Evolutionary conservation across 176 grass and related monocot species (phyloP), one percentile per base, ranked within the genome.

Genomic region (Metroxylon sagu): DNA sequence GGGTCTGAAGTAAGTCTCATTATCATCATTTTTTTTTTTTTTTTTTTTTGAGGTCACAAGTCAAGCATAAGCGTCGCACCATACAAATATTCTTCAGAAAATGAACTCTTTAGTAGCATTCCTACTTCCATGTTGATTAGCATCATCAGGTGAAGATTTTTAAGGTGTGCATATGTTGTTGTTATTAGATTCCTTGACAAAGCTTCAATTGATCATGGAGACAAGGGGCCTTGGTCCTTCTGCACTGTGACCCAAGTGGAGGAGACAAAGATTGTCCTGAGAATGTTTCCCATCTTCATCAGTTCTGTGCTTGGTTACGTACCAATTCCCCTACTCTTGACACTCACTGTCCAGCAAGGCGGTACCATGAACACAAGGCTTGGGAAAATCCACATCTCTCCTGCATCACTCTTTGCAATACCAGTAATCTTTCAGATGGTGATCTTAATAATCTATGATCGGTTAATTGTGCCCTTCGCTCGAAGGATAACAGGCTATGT

Each of bases 241-340:
- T 95, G 90, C 68, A 81, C 50, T 57, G 35, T 53, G 16, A 82
- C 67, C 4, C 86, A 89, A 65, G 79, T 95, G n/a, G 86, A 95
- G 56, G 90, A 95, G 66, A 8, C 65, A 5, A 74, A 57, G 52
- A 49, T 50, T 14, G 59, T 83, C 48, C 15, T 74, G 39, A 27
- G 17, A 18, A 71, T 83, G 88, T 49, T 91, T 29, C 79, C 88
- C 8, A 64, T 86, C 62, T 54, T 86, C 18, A 28, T 80, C 21
- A 83, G 88, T 64, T 83, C 68, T 35, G 48, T 83, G 4, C 49
- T 86, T 26, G 60, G 66, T 64, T 80, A 68, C 60, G 35, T 82
- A 49, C 83, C 83, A 4, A 78, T 80, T 62, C 66, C 75, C 2
- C 51, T 83, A n/a, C 68, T 86, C 30, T 81, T 83, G 65, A 83